Base-by-base conservation (phyloP, 2,329 filamentous ascomycete genomes). In the Allantophomopsis cytisporea region DNA sequence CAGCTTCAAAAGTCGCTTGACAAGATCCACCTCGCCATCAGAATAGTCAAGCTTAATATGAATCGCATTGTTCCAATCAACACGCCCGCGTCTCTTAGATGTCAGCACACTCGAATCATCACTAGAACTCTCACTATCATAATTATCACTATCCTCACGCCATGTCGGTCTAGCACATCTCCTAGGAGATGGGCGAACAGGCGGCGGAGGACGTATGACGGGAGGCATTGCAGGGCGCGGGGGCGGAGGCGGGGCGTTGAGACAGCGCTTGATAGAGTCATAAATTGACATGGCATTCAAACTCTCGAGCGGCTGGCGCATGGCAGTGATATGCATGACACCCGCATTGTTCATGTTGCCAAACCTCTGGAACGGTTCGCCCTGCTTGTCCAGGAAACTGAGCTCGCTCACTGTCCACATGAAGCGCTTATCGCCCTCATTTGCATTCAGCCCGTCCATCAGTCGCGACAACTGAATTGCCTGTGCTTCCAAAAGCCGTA, bases 321-420 rank as follows among this genome's bases (percentile, higher is more conserved):
- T 46, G 2, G 47, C 47, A 36, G 48, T 45, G 4, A 49, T 20
- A 38, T 49, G 45, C 14, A 52, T n/a, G 31, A 39, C 16, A 30
- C 45, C 39, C 0, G 43, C 46, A 2, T 12, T 14, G 4, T 40
- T 30, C n/a, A 43, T 36, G 17, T 43, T 44, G 8, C 23, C 23
- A 3, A 8, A 28, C 7, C 23, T 12, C 7, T 4, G 23, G 23
- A 28, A 10, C 4, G 23, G 5, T 8, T 28, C 23, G 23, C 23
- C 23, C 8, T 8, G 7, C 23, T 3, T 12, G 23, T 28, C 23
- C 8, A 51, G 38, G 7, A 51, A 37, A 15, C 41, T 47, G 2
- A 52, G 33, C 17, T 47, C 47, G 0, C 39, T 47, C 43, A 45
- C 47, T 13, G 37, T 43, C 50, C 49, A 53, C 36, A 51, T 47